A percentile compares a stretch with the other conserved stretches of the same genome.
Conservation (phyloP, 2,329 filamentous ascomycete species). For the Trematosphaeria pertusa region DNA sequence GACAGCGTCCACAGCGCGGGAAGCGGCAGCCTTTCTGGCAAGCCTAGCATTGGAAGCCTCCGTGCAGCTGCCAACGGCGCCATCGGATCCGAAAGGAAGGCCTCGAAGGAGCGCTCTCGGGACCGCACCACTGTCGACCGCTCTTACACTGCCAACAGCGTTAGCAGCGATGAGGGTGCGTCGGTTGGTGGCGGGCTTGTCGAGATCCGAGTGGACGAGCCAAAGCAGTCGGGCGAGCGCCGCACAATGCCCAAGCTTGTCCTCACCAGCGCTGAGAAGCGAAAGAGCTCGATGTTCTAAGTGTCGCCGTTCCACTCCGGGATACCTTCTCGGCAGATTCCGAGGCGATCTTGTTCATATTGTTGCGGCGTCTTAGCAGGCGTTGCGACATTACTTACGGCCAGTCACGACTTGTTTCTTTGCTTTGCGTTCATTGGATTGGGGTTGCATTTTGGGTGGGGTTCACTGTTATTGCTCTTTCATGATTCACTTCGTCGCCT, state of each 20-base stretch:
- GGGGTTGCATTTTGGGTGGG: constrained; percentile 33
- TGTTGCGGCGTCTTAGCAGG: constrained; percentile 31
- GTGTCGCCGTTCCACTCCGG: constrained; percentile 11
- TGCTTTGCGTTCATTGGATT: constrained; percentile 24
- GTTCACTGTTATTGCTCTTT: too few relatives aligned
- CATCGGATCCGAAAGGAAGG: constrained; percentile 86
- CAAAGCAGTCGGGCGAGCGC: constrained; percentile 65
- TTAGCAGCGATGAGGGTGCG: constrained; percentile 67
- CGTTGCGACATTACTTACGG: constrained; percentile 42
- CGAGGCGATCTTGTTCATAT: constrained; percentile 44
- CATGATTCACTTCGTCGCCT: constrained; percentile 42
- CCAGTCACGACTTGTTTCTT: constrained; percentile 46
- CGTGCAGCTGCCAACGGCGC: constrained; percentile 81
- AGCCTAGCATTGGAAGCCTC: constrained; percentile 75
- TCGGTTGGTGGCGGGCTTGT: constrained; percentile 64
- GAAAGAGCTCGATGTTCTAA: constrained; percentile 74
- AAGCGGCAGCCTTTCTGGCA: constrained; percentile 81
- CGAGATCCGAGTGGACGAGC: constrained; percentile 59
- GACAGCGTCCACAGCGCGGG: constrained; percentile 64
- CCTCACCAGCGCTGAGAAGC: constrained; percentile 87
- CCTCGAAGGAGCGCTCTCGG: constrained; percentile 46
- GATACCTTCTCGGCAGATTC: constrained; percentile 21
- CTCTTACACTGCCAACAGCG: constrained; percentile 66
- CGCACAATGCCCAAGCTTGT: constrained; percentile 88
- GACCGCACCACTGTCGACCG: constrained; percentile 46